phyloP scores from a whole-genome alignment of 495 filamentous ascomycete genomes.

The Penicillium crystallinum region DNA sequence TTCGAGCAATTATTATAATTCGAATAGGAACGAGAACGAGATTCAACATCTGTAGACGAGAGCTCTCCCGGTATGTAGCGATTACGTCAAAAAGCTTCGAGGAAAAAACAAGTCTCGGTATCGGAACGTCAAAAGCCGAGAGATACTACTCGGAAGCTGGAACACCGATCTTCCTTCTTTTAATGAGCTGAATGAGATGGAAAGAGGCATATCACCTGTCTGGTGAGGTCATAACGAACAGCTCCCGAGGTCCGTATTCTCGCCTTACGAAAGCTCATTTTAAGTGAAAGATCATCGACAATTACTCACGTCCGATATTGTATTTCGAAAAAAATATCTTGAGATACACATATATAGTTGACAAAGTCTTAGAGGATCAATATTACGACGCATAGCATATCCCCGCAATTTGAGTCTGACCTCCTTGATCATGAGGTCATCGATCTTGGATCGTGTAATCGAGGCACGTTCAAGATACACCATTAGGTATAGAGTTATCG shows the following conservation, averaged over 20 bases:
- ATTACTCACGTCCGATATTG: no score
- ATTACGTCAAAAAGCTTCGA: conserved; percentile 21
- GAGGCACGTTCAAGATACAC: no score
- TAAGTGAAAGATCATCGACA: not conserved
- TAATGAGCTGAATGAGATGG: not conserved
- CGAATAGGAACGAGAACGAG: not conserved
- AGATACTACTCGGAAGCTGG: not conserved
- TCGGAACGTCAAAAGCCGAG: conserved; percentile 9
- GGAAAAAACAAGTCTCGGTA: not conserved
- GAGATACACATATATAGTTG: no score
- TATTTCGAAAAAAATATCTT: no score
- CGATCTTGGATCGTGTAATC: no score
- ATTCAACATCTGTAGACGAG: not conserved
- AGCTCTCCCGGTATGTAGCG: not conserved
- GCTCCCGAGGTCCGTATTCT: not conserved
- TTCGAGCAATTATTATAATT: no score
- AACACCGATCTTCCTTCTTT: not conserved
- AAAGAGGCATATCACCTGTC: not conserved
- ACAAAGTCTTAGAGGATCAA: no score
- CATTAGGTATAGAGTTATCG: no score
- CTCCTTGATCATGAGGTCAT: conserved; percentile 23
- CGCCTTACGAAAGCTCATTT: not conserved
- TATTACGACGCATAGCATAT: not conserved
- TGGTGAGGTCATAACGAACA: not conserved
- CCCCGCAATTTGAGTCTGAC: not conserved